Evolutionary conservation across 73 alveolate species (phyloP).

Genomic region (Effrenium voratum): DNA sequence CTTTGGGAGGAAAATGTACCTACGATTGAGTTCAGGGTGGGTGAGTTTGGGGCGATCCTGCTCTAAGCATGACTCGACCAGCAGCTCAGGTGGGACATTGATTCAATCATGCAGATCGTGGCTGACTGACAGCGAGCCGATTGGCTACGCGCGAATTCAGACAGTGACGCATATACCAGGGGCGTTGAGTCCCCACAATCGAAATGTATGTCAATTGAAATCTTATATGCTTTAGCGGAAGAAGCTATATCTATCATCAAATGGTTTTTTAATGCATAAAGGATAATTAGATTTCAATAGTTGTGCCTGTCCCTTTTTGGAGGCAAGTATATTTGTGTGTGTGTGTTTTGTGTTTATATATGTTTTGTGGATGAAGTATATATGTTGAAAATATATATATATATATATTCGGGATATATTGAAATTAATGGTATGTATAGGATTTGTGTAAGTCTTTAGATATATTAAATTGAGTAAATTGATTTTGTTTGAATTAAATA

Average conservation of each 20-base stretch:
- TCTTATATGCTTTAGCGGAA: too few species aligned
- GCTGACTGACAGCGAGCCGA: not conserved
- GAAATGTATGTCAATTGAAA: not conserved
- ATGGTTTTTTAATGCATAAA: too few species aligned
- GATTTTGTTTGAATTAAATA: too few species aligned
- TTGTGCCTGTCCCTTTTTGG: not conserved
- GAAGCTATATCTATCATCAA: not conserved
- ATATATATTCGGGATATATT: too few species aligned
- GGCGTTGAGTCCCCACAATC: not conserved
- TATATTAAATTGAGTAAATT: too few species aligned
- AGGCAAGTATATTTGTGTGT: not conserved
- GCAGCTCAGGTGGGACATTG: constrained; percentile 70
- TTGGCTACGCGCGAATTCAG: not conserved
- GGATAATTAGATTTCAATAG: not conserved
- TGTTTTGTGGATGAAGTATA: too few species aligned
- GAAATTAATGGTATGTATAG: not conserved
- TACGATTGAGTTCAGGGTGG: too few species aligned
- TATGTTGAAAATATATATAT: too few species aligned
- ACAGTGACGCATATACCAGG: too few species aligned
- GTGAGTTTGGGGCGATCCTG: too few species aligned
- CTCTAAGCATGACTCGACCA: not conserved
- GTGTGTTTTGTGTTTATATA: not conserved
- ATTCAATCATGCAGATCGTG: constrained; percentile 78
- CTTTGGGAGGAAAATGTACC: too few species aligned
- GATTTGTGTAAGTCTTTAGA: not conserved